Conservation (phyloP, 108 stramenopile species). For the Stephanodiscus minutulus region DNA sequence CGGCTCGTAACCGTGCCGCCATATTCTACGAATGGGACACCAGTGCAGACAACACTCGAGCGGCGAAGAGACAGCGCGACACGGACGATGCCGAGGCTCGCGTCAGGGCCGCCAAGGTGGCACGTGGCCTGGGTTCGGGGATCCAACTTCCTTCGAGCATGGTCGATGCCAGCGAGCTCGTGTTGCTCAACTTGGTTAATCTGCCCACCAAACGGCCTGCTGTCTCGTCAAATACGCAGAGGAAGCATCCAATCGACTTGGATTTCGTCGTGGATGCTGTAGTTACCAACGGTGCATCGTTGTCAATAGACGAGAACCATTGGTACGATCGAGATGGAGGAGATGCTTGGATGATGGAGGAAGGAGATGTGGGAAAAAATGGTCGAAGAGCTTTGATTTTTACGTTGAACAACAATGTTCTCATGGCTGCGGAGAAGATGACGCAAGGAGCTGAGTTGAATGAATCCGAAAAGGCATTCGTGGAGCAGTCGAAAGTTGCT, state of each 20-base stretch:
- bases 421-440: conserved; percentile 31
- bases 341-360: conserved; percentile 70
- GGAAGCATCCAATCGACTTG: conserved; percentile 61
- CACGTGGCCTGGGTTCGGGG: conserved; percentile 84
- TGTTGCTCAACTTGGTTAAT: conserved; percentile 74
- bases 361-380: conserved; percentile 32
- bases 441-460: conserved; percentile 19
- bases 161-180: conserved; percentile 79
- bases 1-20: conserved; percentile 81
- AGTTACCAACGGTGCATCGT: conserved; percentile 83
- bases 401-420: conserved; percentile 36
- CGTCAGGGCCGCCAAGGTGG: conserved; percentile 79
- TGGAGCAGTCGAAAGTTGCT: conserved; percentile 68
- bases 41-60: conserved; percentile 57
- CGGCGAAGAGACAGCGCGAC: conserved; percentile 74
- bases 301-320: conserved; percentile 73
- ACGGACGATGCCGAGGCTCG: conserved; percentile 84
- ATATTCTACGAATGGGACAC: conserved; percentile 88
- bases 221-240: conserved; percentile 32
- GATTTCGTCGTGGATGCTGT: conserved; percentile 85
- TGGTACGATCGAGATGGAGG: conserved; percentile 91
- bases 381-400: conserved; percentile 26
- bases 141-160: conserved; percentile 84
- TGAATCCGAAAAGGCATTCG: conserved; percentile 54
- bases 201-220: conserved; percentile 69